Evolutionary conservation across 1,284 basidiomycete genomes (phyloP).

Genomic region (Leccinum ambiguum): DNA sequence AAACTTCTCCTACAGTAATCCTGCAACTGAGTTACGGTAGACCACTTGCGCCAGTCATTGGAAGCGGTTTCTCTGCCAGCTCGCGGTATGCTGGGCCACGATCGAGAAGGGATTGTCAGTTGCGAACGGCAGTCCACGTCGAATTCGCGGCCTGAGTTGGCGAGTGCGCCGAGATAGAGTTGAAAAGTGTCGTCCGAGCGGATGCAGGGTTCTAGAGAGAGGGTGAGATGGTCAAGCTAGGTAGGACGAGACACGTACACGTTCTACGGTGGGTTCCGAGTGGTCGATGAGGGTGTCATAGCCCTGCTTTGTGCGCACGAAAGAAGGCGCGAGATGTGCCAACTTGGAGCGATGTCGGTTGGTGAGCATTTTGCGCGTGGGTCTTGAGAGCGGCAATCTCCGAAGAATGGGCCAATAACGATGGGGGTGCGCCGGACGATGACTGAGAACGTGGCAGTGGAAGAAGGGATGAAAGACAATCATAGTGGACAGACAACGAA

Average conservation of each 20-base stretch:
- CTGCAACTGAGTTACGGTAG: too few species aligned
- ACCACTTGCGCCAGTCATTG: not conserved
- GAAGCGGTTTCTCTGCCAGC: slow-evolving; percentile 1
- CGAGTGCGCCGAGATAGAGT: slow-evolving; percentile 66
- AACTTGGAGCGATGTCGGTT: slow-evolving; percentile 46
- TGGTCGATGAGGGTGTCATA: slow-evolving; percentile 70
- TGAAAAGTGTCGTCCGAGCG: slow-evolving; percentile 69
- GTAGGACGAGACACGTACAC: slow-evolving; percentile 49
- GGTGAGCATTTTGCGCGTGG: slow-evolving; percentile 66
- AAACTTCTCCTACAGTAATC: too few species aligned
- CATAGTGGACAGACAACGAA: too few species aligned
- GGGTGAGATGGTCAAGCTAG: not conserved
- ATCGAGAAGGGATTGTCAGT: slow-evolving; percentile 63
- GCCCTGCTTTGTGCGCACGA: slow-evolving; percentile 56
- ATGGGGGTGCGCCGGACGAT: too few species aligned
- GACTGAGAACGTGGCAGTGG: too few species aligned
- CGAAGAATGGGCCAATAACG: too few species aligned
- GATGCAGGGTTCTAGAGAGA: slow-evolving; percentile 62
- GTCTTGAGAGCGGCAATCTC: slow-evolving; percentile 70
- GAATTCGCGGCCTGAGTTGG: slow-evolving; percentile 55
- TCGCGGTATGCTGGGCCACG: slow-evolving; percentile 22
- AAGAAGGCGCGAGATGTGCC: slow-evolving; percentile 68
- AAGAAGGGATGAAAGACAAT: too few species aligned
- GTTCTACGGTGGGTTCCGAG: slow-evolving; percentile 81
- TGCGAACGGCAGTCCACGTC: slow-evolving; percentile 65